A percentile compares a stretch with the other conserved stretches of the same genome.
These are phyloP conservation scores for Melocanna baccifera DNA, from an alignment of 176 grass and related monocot genomes.

Conservation along the genomic window DNA sequence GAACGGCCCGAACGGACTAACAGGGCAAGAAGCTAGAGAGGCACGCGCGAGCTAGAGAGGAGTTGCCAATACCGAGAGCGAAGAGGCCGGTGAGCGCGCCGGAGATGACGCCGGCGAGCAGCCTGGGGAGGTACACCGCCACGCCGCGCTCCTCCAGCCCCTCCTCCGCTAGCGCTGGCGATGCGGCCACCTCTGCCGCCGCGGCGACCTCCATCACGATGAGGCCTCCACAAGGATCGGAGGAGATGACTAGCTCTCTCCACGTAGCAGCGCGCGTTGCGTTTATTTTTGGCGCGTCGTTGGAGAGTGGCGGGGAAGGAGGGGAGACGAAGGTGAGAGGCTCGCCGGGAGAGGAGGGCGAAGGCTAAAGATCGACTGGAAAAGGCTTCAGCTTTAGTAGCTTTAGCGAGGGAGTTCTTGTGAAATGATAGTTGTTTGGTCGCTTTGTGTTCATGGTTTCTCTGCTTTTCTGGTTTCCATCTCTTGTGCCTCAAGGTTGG, in stretches of 20 bases:
- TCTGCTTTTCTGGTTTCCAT: not conserved
- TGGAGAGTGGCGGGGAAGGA: not conserved
- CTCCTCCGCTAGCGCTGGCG: not conserved
- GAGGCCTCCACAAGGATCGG: not conserved
- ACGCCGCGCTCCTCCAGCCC: constrained; percentile 37
- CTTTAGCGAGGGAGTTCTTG: not conserved
- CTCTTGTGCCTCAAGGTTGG: not conserved
- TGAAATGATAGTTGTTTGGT: not conserved
- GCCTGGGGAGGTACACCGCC: constrained; percentile 42
- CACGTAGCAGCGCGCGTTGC: not conserved
- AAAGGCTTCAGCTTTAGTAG: not conserved
- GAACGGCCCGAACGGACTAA: not conserved
- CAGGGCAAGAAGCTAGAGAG: not conserved
- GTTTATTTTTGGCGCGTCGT: constrained; percentile 47
- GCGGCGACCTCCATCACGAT: constrained; percentile 46
- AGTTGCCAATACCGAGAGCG: constrained; percentile 46
- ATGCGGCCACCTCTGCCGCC: constrained; percentile 5
- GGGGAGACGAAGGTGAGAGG: not conserved
- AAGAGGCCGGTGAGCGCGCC: constrained; percentile 67
- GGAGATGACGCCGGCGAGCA: constrained; percentile 61
- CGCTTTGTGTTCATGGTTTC: not conserved
- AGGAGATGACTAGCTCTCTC: not conserved
- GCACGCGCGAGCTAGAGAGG: not conserved
- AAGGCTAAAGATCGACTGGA: not conserved
- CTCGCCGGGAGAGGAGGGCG: not conserved